Conservation (phyloP, 2,329 filamentous ascomycete species). For the Colletotrichum sp. region DNA sequence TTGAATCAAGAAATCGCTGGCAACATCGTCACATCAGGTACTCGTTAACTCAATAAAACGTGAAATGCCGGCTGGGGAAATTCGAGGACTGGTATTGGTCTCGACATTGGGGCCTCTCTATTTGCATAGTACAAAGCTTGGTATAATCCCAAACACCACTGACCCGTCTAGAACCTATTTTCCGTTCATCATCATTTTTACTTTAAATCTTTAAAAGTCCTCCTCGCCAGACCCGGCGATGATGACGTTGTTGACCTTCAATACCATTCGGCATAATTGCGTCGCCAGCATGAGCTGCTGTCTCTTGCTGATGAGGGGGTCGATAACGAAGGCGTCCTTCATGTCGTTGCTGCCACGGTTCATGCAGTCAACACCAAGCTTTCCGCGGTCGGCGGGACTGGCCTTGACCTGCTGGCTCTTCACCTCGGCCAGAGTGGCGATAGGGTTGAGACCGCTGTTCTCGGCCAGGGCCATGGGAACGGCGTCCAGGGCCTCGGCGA, state of each 20-base stretch:
- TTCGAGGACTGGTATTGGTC: constrained; percentile 13
- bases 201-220: constrained; percentile 71
- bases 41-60: too few relatives aligned
- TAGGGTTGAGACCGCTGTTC: constrained; percentile 95
- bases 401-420: constrained; percentile 97
- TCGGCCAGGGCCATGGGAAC: constrained; percentile 96
- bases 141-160: constrained; percentile 22
- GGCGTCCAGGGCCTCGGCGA: constrained; percentile 91
- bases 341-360: constrained; percentile 93
- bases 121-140: constrained; percentile 24
- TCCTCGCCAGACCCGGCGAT: constrained; percentile 86
- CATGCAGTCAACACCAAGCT: constrained; percentile 97
- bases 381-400: constrained; percentile 50
- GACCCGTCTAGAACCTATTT: constrained; percentile 17
- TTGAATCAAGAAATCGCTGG: too few relatives aligned
- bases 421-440: constrained; percentile 91
- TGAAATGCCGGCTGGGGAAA: not conserved
- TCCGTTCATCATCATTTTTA: constrained; percentile 13
- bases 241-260: constrained; percentile 98
- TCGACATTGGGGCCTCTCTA: constrained; percentile 19
- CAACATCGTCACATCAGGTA: too few relatives aligned
- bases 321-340: constrained; percentile 97
- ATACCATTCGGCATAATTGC: constrained; percentile 96
- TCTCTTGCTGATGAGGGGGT: constrained; percentile 96
- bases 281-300: constrained; percentile 96